These are phyloP conservation scores for Hyaloscypha finlandica DNA, from an alignment of 495 filamentous ascomycete genomes.

Conservation along the genomic window DNA sequence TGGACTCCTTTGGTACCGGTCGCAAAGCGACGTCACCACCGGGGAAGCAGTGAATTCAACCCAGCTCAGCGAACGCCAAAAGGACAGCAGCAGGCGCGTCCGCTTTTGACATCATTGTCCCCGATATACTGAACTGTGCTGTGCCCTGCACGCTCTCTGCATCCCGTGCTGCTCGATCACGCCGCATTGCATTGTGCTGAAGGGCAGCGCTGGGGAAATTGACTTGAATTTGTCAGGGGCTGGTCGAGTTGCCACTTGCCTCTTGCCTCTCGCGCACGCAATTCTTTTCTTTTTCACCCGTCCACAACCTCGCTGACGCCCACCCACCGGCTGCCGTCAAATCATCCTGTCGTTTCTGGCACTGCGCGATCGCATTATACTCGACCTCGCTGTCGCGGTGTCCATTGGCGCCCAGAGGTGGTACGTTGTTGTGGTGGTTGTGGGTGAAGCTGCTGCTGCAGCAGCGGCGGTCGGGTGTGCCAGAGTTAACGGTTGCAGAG, in stretches of 20 bases:
- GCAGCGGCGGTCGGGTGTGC: not conserved
- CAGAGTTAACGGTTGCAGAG: conserved; percentile 4
- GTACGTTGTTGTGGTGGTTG: no score
- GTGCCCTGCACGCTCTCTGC: not conserved
- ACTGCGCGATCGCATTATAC: not conserved
- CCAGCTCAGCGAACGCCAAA: not conserved
- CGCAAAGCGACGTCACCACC: conserved; percentile 1
- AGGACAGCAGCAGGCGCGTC: not conserved
- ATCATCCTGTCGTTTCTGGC: not conserved
- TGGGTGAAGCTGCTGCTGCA: not conserved
- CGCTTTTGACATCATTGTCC: not conserved
- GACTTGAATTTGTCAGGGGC: conserved; percentile 26
- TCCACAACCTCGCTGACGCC: not conserved
- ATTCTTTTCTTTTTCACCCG: conserved; percentile 4
- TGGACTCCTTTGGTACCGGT: not conserved
- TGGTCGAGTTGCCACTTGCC: conserved; percentile 10
- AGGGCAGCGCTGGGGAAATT: conserved; percentile 4
- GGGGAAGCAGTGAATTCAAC: not conserved
- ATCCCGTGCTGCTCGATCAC: not conserved
- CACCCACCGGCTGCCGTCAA: not conserved
- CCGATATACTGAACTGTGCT: not conserved
- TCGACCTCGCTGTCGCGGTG: not conserved
- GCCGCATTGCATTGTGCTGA: not conserved
- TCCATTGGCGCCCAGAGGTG: not conserved
- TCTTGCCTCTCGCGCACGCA: no score